These are phyloP conservation scores for Abrus precatorius DNA, from an alignment of 306 rosid species.

Conservation along the genomic window DNA sequence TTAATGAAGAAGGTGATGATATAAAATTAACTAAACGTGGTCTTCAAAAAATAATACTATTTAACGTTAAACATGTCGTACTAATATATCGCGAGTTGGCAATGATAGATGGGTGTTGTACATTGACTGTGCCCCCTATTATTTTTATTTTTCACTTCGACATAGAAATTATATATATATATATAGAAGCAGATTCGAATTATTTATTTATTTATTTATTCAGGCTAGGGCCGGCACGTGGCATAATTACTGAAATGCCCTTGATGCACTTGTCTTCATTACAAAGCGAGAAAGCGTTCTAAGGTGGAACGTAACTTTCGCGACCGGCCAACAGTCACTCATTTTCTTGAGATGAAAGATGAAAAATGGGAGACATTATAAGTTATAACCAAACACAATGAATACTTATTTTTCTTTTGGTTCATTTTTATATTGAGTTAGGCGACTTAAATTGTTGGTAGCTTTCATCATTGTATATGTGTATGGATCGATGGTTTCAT, in stretches of 20 bases:
- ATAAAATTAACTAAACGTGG: too few species aligned
- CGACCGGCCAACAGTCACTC: conserved; percentile 32
- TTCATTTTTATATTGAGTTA: conserved; percentile 30
- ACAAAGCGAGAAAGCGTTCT: not conserved
- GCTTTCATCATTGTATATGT: conserved; percentile 19
- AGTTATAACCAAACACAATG: conserved; percentile 38
- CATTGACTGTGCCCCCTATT: not conserved
- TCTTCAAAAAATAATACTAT: too few species aligned
- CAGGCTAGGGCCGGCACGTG: conserved; percentile 30
- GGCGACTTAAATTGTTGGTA: conserved; percentile 35
- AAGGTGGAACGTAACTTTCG: conserved; percentile 42
- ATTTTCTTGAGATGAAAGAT: not conserved
- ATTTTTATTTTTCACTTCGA: too few species aligned
- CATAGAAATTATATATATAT: not conserved
- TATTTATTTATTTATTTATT: too few species aligned
- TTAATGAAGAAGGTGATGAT: too few species aligned
- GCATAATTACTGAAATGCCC: conserved; percentile 21
- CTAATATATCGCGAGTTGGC: not conserved
- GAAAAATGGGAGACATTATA: conserved; percentile 29
- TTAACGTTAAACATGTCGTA: too few species aligned
- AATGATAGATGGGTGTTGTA: not conserved
- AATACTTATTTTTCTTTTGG: not conserved
- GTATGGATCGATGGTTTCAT: conserved; percentile 32
- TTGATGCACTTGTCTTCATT: not conserved
- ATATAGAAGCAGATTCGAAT: too few species aligned